A percentile compares a stretch with the other conserved stretches of the same genome.
phyloP scores from a whole-genome alignment of 306 rosid genomes.

The Vigna reflexopilosa region DNA sequence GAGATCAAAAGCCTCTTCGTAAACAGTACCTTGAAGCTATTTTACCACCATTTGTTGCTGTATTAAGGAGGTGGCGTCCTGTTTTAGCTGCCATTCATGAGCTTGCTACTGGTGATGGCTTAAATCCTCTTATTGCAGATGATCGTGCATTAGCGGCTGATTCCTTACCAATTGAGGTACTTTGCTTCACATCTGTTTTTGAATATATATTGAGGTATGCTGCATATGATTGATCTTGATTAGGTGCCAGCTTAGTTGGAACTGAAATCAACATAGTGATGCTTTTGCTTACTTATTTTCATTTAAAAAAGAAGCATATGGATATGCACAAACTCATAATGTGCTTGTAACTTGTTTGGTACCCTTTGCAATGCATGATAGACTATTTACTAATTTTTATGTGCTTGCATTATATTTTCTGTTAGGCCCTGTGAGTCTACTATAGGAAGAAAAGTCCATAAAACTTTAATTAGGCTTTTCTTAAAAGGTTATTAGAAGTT shows the following conservation, averaged over 20 bases:
- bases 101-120: constrained; percentile 93
- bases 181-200: constrained; percentile 2
- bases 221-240: too few species aligned
- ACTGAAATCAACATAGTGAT: too few species aligned
- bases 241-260: too few species aligned
- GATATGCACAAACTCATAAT: constrained; percentile 17
- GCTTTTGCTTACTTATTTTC: too few species aligned
- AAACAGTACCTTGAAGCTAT: constrained; percentile 92
- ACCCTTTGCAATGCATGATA: neutral
- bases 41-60: constrained; percentile 91
- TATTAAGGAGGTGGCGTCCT: constrained; percentile 98
- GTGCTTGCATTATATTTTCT: neutral
- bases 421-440: neutral
- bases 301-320: neutral
- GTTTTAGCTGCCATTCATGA: constrained; percentile 95
- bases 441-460: neutral
- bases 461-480: too few species aligned
- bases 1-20: constrained; percentile 84
- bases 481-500: too few species aligned
- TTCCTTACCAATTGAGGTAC: constrained; percentile 92
- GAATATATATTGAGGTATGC: too few species aligned
- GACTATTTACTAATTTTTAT: neutral
- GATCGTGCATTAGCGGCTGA: constrained; percentile 97
- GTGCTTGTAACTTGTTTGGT: neutral
- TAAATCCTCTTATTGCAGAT: constrained; percentile 84